Percentiles rank a stretch among this genome's conserved stretches.
Evolutionary conservation across 2,329 filamentous ascomycete genomes (phyloP).

Genomic region (Amauroascus verrucosus): DNA sequence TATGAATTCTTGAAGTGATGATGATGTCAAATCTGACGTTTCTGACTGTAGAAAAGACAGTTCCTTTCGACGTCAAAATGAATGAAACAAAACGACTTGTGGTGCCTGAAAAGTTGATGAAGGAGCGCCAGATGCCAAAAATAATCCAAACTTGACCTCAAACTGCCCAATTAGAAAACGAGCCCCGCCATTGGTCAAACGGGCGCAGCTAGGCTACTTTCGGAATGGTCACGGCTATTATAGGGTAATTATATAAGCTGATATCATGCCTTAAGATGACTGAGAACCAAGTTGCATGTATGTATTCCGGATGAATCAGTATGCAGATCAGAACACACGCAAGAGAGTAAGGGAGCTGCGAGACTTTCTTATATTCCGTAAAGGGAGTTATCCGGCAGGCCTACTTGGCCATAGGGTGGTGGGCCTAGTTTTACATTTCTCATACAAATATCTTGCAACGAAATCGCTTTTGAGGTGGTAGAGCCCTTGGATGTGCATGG

Average conservation of each 20-base stretch:
- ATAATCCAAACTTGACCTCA: conserved; percentile 8
- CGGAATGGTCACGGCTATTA: neutral
- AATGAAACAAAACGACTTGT: neutral
- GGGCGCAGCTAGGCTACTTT: neutral
- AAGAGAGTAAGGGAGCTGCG: too few species aligned
- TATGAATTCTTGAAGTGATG: neutral
- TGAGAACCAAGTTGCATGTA: too few species aligned
- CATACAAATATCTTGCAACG: neutral
- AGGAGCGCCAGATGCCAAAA: neutral
- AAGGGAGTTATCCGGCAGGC: too few species aligned
- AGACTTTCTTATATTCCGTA: too few species aligned
- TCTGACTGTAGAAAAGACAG: neutral
- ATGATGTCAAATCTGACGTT: neutral
- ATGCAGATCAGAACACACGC: too few species aligned
- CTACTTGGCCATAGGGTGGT: too few species aligned
- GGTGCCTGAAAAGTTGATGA: neutral
- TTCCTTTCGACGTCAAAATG: neutral
- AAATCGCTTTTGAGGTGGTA: neutral
- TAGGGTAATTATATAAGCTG: neutral
- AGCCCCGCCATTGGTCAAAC: neutral
- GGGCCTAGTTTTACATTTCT: neutral
- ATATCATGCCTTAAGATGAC: neutral
- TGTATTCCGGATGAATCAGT: too few species aligned
- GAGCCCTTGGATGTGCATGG: neutral
- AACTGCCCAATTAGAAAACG: conserved; percentile 10